These are phyloP conservation scores for Monosporascus sp. DNA, from an alignment of 2,329 filamentous ascomycete species.

Conservation along the genomic window DNA sequence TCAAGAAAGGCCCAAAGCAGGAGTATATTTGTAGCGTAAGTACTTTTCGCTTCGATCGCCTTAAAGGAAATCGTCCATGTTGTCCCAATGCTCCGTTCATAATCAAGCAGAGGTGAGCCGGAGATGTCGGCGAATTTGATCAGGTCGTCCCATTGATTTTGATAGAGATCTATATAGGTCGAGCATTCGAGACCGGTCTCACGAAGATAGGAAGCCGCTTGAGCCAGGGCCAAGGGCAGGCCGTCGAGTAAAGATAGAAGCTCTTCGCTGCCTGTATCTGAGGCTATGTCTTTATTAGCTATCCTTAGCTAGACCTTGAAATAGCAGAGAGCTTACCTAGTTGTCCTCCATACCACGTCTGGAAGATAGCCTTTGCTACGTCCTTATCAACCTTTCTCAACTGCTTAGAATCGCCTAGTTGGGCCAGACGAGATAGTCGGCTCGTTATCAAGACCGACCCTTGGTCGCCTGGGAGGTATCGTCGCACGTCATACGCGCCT, in stretches of 20 bases:
- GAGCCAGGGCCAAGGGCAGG: conserved; percentile 39
- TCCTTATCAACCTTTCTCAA: conserved; percentile 8
- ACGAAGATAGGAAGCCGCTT: conserved; percentile 38
- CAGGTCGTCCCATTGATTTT: conserved; percentile 30
- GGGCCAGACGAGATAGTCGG: conserved; percentile 23
- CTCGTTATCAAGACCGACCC: conserved; percentile 38
- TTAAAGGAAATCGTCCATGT: too few relatives aligned
- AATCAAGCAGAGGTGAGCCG: too few relatives aligned
- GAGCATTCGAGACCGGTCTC: conserved; percentile 28
- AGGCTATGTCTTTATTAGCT: neutral
- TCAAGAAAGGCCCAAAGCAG: too few relatives aligned
- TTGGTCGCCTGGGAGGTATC: conserved; percentile 28
- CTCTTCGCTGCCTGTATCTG: conserved; percentile 23
- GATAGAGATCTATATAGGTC: conserved; percentile 35
- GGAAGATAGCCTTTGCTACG: conserved; percentile 18
- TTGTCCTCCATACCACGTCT: too few relatives aligned
- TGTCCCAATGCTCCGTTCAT: too few relatives aligned
- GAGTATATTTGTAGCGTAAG: too few relatives aligned
- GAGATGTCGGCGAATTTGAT: too few relatives aligned
- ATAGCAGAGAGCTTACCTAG: neutral
- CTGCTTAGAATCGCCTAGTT: conserved; percentile 21
- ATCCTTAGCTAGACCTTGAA: neutral
- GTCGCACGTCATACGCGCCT: conserved; percentile 22
- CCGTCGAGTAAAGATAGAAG: conserved; percentile 34
- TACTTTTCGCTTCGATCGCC: too few relatives aligned